Evolutionary conservation across 2,329 filamentous ascomycete genomes (phyloP).

Genomic region (Claviceps purpurea): DNA sequence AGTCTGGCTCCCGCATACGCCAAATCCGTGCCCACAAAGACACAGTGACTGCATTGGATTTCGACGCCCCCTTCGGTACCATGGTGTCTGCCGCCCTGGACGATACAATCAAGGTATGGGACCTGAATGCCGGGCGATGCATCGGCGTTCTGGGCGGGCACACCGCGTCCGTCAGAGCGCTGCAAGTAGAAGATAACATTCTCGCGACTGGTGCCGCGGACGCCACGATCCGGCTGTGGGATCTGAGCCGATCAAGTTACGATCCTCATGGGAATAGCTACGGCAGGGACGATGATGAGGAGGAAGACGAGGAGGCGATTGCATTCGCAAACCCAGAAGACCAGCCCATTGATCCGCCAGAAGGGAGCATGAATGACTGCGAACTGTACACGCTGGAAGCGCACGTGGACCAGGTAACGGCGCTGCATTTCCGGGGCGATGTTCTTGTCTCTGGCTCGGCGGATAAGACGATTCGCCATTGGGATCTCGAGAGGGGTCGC

Average conservation of each 20-base stretch:
- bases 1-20: constrained; percentile 75
- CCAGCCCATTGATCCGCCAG: constrained; percentile 53
- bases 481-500: constrained; percentile 94
- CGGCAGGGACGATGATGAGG: constrained; percentile 40
- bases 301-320: constrained; percentile 52
- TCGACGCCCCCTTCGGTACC: constrained; percentile 93
- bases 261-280: constrained; percentile 52
- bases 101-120: constrained; percentile 92
- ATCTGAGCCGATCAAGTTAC: constrained; percentile 79
- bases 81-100: constrained; percentile 87
- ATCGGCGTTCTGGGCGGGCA: constrained; percentile 88
- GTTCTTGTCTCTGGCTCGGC: constrained; percentile 89
- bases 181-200: constrained; percentile 93
- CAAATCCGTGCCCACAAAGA: constrained; percentile 84
- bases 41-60: constrained; percentile 79
- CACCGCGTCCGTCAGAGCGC: constrained; percentile 77
- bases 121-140: constrained; percentile 83
- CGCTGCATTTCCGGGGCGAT: constrained; percentile 78
- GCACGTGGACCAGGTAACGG: constrained; percentile 89
- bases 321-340: constrained; percentile 61
- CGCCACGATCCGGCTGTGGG: constrained; percentile 89
- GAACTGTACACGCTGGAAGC: constrained; percentile 77
- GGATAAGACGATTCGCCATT: constrained; percentile 94
- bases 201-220: constrained; percentile 91
- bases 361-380: constrained; percentile 79